Percentiles rank a stretch among this genome's conserved stretches.
phyloP scores from a whole-genome alignment of 345 rosid genomes.

The Acer negundo region DNA sequence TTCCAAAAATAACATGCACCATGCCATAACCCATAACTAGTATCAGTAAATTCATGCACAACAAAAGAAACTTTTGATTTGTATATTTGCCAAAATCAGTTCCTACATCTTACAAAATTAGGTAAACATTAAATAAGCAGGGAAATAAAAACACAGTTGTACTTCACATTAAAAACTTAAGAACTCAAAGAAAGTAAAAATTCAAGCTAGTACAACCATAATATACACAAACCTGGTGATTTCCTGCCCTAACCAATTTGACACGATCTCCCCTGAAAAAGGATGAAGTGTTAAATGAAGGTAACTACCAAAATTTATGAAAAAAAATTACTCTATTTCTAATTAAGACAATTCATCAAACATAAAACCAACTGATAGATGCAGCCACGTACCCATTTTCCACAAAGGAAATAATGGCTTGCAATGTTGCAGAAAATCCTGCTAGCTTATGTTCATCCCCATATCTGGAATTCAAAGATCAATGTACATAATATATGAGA shows the following conservation, averaged over 20 bases:
- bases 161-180: neutral
- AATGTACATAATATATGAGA: conserved; percentile 4
- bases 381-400: conserved; percentile 72
- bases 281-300: conserved; percentile 19
- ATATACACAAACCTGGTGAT: conserved; percentile 69
- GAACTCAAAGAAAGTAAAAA: neutral
- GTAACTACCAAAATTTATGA: conserved; percentile 11
- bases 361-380: conserved; percentile 19
- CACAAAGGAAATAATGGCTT: conserved; percentile 97
- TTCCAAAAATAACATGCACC: conserved; percentile 2
- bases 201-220: conserved; percentile 14
- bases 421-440: conserved; percentile 97
- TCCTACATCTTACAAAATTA: neutral
- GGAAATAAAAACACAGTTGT: conserved; percentile 1
- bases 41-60: neutral
- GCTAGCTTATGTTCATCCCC: conserved; percentile 99
- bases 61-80: neutral
- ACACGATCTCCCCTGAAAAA: conserved; percentile 73
- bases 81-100: neutral
- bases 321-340: neutral
- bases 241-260: conserved; percentile 85
- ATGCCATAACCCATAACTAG: too few species aligned
- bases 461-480: conserved; percentile 54
- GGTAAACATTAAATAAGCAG: neutral
- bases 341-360: conserved; percentile 10